A percentile compares a stretch with the other conserved stretches of the same genome.
Evolutionary conservation across 2,329 filamentous ascomycete species (phyloP).

Genomic region (Scolecobasidium constrictum): DNA sequence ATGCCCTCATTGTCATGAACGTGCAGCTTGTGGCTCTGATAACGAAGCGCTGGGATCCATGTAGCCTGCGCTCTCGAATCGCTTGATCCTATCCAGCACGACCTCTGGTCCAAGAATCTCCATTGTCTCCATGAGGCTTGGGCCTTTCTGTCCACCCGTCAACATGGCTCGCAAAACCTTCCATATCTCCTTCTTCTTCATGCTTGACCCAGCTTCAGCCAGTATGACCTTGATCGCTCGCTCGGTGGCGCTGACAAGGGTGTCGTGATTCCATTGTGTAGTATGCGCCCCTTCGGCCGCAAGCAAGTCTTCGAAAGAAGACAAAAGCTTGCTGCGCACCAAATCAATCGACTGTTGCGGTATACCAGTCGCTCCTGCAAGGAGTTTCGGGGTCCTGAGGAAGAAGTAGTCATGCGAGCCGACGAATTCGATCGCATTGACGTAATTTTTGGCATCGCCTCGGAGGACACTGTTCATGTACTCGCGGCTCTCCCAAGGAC

Average conservation of each 20-base stretch:
- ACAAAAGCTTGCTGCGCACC: not conserved
- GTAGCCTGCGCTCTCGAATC: no score
- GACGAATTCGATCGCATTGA: constrained; percentile 44
- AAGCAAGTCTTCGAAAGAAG: not conserved
- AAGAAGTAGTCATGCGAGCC: constrained; percentile 50
- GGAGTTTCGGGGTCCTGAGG: not conserved
- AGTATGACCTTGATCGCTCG: not conserved
- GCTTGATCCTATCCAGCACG: constrained; percentile 7
- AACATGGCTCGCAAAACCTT: not conserved
- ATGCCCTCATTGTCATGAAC: no score
- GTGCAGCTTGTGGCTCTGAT: no score
- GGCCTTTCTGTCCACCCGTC: constrained; percentile 3
- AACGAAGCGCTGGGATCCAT: no score
- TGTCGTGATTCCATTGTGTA: not conserved
- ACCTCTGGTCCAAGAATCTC: constrained; percentile 7
- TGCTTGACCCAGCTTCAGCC: not conserved
- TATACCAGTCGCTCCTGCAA: not conserved
- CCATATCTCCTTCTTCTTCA: constrained; percentile 5
- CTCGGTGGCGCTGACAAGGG: not conserved
- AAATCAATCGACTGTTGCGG: not conserved
- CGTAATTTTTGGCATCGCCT: constrained; percentile 47
- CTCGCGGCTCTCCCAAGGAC: constrained; percentile 25
- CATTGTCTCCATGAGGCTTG: constrained; percentile 9
- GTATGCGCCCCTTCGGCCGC: not conserved
- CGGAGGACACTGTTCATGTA: constrained; percentile 42